Evolutionary conservation across 352 stramenopile genomes (phyloP).

Genomic region (Hyaloperonospora arabidopsidis): DNA sequence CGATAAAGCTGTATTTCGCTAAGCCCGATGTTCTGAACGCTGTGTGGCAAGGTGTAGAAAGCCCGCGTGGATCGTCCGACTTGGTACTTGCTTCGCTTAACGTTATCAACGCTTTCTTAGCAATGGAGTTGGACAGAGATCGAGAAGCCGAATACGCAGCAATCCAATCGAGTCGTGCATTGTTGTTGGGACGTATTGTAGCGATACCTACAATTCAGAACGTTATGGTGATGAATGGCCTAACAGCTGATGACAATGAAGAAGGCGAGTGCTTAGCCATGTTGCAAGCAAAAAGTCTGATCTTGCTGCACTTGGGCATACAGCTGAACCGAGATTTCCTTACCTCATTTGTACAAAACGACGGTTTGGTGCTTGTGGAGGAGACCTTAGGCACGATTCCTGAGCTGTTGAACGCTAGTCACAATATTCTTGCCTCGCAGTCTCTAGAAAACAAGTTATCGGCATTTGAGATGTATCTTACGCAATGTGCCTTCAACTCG

Average conservation of each 20-base stretch:
- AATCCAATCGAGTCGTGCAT: slow-evolving; percentile 25
- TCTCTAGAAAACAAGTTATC: slow-evolving; percentile 17
- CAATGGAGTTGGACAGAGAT: slow-evolving; percentile 31
- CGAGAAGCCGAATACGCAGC: slow-evolving; percentile 21
- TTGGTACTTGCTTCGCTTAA: slow-evolving; percentile 53
- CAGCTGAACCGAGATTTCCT: slow-evolving; percentile 41
- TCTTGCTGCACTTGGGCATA: slow-evolving; percentile 53
- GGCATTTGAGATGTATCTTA: slow-evolving; percentile 38
- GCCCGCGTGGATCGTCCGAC: slow-evolving; percentile 12
- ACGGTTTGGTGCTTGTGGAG: slow-evolving; percentile 31
- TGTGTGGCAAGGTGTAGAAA: slow-evolving; percentile 37
- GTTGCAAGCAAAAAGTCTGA: slow-evolving; percentile 54
- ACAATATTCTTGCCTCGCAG: background rate
- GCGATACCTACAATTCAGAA: slow-evolving; percentile 24
- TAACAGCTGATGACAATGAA: background rate
- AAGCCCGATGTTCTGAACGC: slow-evolving; percentile 32
- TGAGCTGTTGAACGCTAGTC: slow-evolving; percentile 13
- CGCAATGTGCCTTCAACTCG: slow-evolving; percentile 56
- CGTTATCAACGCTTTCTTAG: slow-evolving; percentile 53
- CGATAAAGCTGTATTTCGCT: slow-evolving; percentile 32
- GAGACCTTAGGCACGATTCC: slow-evolving; percentile 24
- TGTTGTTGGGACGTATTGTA: slow-evolving; percentile 36
- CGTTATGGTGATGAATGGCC: slow-evolving; percentile 18
- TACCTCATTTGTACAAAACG: slow-evolving; percentile 29
- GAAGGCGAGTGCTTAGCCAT: slow-evolving; percentile 16